Conservation (phyloP, 2,329 filamentous ascomycete genomes). For the Beauveria varroae region DNA sequence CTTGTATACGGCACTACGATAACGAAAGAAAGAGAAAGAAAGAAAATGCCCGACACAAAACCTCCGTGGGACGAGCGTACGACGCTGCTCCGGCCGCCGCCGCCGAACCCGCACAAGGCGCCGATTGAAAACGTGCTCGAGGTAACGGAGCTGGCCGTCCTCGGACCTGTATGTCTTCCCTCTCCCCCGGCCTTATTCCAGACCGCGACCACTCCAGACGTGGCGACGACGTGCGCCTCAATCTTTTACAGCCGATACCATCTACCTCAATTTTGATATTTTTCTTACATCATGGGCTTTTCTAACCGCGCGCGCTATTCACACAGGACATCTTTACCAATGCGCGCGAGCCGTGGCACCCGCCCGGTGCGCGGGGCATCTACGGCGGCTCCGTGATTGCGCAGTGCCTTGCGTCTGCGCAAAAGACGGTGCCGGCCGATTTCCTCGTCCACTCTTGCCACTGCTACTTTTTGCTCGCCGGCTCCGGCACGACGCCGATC, state of each 20-base stretch:
- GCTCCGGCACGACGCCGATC: constrained; percentile 75
- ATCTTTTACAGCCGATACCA: not conserved
- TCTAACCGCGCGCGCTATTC: not conserved
- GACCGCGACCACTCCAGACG: too few species aligned
- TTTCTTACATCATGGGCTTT: too few species aligned
- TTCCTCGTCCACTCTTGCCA: constrained; percentile 95
- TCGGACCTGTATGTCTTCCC: constrained; percentile 57
- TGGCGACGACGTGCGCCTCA: too few species aligned
- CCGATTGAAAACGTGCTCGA: constrained; percentile 84
- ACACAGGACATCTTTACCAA: constrained; percentile 86
- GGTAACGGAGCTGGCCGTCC: constrained; percentile 68
- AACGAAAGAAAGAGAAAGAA: not conserved
- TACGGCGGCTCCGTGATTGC: constrained; percentile 92
- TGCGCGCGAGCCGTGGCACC: constrained; percentile 84
- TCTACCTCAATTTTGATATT: not conserved
- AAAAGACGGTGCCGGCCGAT: constrained; percentile 71
- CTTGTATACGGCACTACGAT: not conserved
- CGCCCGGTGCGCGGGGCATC: constrained; percentile 83
- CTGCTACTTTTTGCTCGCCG: constrained; percentile 96
- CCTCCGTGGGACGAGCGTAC: constrained; percentile 22
- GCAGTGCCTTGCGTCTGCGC: constrained; percentile 80
- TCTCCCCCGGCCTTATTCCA: not conserved
- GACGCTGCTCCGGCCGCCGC: constrained; percentile 59
- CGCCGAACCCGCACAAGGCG: constrained; percentile 63
- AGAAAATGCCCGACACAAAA: constrained; percentile 7